Percentiles rank a stretch among this genome's conserved stretches.
phyloP scores from a whole-genome alignment of 169 alveolate genomes.

The Theileria annulata region DNA sequence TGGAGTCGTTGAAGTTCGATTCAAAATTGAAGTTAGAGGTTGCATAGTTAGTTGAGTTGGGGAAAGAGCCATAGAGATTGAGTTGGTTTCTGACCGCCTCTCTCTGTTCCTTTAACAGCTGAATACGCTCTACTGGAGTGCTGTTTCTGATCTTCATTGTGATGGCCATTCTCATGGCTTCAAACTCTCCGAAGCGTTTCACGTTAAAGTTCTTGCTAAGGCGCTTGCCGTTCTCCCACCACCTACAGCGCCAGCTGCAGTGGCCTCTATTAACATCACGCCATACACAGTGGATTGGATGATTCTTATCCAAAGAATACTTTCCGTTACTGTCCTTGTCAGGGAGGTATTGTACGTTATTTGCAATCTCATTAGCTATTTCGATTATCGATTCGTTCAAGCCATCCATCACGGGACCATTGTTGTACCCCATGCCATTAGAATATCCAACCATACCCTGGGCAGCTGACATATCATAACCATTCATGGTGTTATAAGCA shows the following conservation, averaged over 20 bases:
- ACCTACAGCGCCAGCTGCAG: slow-evolving; percentile 79
- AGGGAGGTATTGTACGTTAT: slow-evolving; percentile 68
- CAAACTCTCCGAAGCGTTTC: slow-evolving; percentile 74
- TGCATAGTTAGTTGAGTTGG: background rate
- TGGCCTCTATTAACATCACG: slow-evolving; percentile 76
- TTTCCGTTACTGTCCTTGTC: slow-evolving; percentile 72
- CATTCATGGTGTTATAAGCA: background rate
- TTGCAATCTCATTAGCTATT: slow-evolving; percentile 73
- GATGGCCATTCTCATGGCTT: slow-evolving; percentile 79
- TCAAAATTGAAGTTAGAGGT: background rate
- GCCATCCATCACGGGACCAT: background rate
- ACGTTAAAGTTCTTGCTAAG: slow-evolving; percentile 77
- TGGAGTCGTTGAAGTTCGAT: slow-evolving; percentile 19
- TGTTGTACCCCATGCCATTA: background rate
- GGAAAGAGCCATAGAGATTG: slow-evolving; percentile 22
- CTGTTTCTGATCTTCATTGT: slow-evolving; percentile 75
- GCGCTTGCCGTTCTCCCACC: slow-evolving; percentile 83
- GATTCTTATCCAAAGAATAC: slow-evolving; percentile 72
- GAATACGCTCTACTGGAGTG: slow-evolving; percentile 72
- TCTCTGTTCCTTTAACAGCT: slow-evolving; percentile 74
- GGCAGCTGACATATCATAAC: background rate
- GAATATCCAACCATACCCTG: background rate
- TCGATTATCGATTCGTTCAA: slow-evolving; percentile 66
- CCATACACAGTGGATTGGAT: slow-evolving; percentile 82
- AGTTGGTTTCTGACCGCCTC: slow-evolving; percentile 70